A percentile compares a stretch with the other conserved stretches of the same genome.
Evolutionary conservation across 148 eudicot genomes (phyloP).

Genomic region (Linanthus parryae): DNA sequence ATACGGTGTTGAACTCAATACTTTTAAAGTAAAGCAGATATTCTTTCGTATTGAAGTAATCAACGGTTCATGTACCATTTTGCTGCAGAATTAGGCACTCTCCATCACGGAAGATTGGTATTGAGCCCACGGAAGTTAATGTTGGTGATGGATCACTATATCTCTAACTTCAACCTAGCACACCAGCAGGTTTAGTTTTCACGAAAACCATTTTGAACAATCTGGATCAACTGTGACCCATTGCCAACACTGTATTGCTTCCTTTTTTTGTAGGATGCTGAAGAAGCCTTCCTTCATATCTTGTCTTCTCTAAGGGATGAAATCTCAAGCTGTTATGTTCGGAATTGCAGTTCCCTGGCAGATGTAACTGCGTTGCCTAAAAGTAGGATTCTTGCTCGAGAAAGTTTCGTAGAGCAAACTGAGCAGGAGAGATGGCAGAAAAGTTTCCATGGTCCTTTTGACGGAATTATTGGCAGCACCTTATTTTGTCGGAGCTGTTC

Average conservation of each 20-base stretch:
- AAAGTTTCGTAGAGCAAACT: constrained; percentile 23
- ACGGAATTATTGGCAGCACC: constrained; percentile 75
- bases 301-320: constrained; percentile 85
- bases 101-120: constrained; percentile 37
- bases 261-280: constrained; percentile 67
- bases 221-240: constrained; percentile 1
- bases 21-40: too few species aligned
- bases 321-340: constrained; percentile 49
- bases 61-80: neutral
- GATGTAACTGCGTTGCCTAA: constrained; percentile 38
- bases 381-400: constrained; percentile 35
- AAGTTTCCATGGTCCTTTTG: constrained; percentile 72
- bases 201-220: neutral
- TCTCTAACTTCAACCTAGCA: constrained; percentile 59
- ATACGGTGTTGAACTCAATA: too few species aligned
- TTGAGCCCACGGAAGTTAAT: constrained; percentile 64
- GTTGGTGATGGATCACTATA: constrained; percentile 59
- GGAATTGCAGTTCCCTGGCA: constrained; percentile 46
- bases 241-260: constrained; percentile 13
- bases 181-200: constrained; percentile 59
- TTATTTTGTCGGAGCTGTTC: constrained; percentile 80
- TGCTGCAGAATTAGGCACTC: constrained; percentile 52
- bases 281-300: constrained; percentile 86
- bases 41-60: too few species aligned
- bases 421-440: constrained; percentile 64